Evolutionary conservation across 352 stramenopile genomes (phyloP).

Genomic region (Globisporangium splendens): DNA sequence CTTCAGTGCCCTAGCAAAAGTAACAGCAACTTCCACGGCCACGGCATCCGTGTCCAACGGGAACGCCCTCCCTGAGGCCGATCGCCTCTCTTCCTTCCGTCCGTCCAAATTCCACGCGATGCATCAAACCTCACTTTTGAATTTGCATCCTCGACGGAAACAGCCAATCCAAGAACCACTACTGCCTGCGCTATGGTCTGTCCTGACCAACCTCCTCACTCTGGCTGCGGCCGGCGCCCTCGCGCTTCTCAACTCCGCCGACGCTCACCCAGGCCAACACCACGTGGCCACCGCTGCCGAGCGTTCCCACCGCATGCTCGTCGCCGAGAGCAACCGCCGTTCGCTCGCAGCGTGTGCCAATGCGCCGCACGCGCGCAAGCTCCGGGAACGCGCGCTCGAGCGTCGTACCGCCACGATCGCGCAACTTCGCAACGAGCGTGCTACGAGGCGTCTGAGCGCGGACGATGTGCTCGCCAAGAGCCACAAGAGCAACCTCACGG

Average conservation of each 20-base stretch:
- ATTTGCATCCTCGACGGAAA: background rate
- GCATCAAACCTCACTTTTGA: background rate
- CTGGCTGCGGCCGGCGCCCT: too few relatives aligned
- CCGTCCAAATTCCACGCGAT: too few relatives aligned
- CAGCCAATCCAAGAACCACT: background rate
- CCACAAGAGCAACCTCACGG: conserved; percentile 7
- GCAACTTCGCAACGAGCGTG: conserved; percentile 1
- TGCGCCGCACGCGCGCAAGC: background rate
- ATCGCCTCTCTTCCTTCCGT: background rate
- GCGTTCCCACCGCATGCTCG: background rate
- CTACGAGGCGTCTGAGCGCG: background rate
- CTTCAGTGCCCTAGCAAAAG: too few relatives aligned
- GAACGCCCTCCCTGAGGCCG: background rate
- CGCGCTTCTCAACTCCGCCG: too few relatives aligned
- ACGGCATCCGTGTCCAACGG: too few relatives aligned
- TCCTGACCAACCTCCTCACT: too few relatives aligned
- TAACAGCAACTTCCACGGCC: too few relatives aligned
- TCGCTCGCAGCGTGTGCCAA: conserved; percentile 6
- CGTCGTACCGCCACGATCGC: background rate
- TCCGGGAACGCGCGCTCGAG: background rate
- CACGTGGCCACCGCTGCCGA: background rate
- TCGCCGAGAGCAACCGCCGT: background rate
- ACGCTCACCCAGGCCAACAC: background rate
- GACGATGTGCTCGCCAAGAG: conserved; percentile 1
- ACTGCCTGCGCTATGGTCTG: too few relatives aligned